Evolutionary conservation across 2,329 filamentous ascomycete species (phyloP).

Genomic region (Ascochyta fabae): DNA sequence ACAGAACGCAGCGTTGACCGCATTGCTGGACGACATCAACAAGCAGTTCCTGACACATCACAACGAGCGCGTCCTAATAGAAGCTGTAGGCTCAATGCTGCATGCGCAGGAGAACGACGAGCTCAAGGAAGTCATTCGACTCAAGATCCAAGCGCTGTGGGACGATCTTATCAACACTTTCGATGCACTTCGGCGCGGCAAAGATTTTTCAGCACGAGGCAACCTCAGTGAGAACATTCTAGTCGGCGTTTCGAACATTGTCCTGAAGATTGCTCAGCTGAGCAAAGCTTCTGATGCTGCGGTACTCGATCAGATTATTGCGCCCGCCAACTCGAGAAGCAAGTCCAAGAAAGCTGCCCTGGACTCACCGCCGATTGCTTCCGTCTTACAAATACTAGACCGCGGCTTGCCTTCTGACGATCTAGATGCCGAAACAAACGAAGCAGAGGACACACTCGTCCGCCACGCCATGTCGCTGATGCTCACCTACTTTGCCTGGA

Average conservation of each 20-base stretch:
- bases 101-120: conserved; percentile 88
- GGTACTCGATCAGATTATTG: conserved; percentile 68
- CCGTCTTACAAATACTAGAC: conserved; percentile 74
- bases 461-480: conserved; percentile 76
- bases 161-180: conserved; percentile 80
- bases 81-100: conserved; percentile 81
- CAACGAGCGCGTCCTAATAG: conserved; percentile 81
- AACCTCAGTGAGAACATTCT: conserved; percentile 71
- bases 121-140: conserved; percentile 82
- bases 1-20: conserved; percentile 82
- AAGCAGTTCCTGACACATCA: conserved; percentile 94
- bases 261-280: conserved; percentile 81
- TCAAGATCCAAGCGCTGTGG: conserved; percentile 83
- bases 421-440: conserved; percentile 72
- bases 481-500: conserved; percentile 97
- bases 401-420: conserved; percentile 72
- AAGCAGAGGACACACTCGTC: conserved; percentile 79
- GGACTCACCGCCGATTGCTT: conserved; percentile 63
- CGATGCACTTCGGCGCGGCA: conserved; percentile 70
- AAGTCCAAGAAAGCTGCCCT: conserved; percentile 36
- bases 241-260: conserved; percentile 72
- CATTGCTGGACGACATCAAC: conserved; percentile 87
- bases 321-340: conserved; percentile 49
- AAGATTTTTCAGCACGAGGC: conserved; percentile 74
- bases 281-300: conserved; percentile 78